These are phyloP conservation scores for Saccharomyces mikatae DNA, from an alignment of 805 yeast genomes.

Conservation along the genomic window DNA sequence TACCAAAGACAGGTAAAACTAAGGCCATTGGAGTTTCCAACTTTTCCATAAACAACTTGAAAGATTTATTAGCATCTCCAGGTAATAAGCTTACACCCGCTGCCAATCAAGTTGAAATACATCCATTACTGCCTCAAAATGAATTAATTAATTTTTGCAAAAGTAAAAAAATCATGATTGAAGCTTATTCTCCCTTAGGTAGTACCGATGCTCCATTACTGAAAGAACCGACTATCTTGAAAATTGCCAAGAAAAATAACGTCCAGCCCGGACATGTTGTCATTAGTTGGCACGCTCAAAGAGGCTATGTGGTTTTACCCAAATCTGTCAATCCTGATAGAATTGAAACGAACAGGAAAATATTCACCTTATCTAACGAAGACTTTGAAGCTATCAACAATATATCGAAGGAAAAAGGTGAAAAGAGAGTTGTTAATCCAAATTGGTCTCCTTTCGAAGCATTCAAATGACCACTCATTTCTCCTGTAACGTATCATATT, in stretches of 20 bases:
- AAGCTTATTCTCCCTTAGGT: slow-evolving; percentile 73
- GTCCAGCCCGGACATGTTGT: slow-evolving; percentile 40
- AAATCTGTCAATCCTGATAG: slow-evolving; percentile 37
- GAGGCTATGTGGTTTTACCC: slow-evolving; percentile 45
- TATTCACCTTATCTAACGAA: slow-evolving; percentile 26
- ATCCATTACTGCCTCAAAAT: slow-evolving; percentile 57
- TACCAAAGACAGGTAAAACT: slow-evolving; percentile 42
- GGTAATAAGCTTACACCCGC: slow-evolving; percentile 50
- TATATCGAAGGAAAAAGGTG: slow-evolving; percentile 16
- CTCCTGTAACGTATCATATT: background rate
- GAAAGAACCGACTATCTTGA: slow-evolving; percentile 34
- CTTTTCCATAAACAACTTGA: slow-evolving; percentile 44
- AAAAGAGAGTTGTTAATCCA: slow-evolving; percentile 19
- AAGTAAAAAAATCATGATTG: slow-evolving; percentile 43
- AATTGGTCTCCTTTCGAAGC: slow-evolving; percentile 13
- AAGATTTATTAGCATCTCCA: slow-evolving; percentile 38
- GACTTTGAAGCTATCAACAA: slow-evolving; percentile 26
- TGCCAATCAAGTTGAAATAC: slow-evolving; percentile 64
- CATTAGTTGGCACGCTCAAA: slow-evolving; percentile 47
- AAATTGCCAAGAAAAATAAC: slow-evolving; percentile 34
- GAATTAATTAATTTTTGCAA: slow-evolving; percentile 45
- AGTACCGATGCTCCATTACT: slow-evolving; percentile 46
- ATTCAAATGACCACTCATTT: slow-evolving; percentile 4
- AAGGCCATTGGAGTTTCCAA: slow-evolving; percentile 69
- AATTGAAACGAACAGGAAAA: slow-evolving; percentile 29